Percentiles rank a stretch among this genome's conserved stretches.
These are phyloP conservation scores for Cyberlindnera subsufficiens DNA, from an alignment of 805 yeast species.

Conservation along the genomic window DNA sequence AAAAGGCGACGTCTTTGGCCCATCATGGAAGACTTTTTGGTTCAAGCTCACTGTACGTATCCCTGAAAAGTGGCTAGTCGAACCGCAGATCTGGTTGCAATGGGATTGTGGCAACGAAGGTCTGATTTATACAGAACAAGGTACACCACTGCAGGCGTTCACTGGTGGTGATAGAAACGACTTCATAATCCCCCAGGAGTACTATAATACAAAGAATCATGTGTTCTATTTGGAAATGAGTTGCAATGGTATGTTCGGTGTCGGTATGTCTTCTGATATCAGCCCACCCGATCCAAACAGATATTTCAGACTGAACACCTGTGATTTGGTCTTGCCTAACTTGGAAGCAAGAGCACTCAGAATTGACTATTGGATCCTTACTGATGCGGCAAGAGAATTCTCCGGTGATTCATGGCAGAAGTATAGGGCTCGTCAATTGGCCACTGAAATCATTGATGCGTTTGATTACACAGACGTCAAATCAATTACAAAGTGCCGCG, in stretches of 20 bases:
- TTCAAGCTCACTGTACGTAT: conserved; percentile 62
- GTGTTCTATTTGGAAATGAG: conserved; percentile 80
- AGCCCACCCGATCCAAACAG: conserved; percentile 69
- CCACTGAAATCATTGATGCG: conserved; percentile 74
- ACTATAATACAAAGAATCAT: conserved; percentile 50
- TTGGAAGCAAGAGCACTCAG: conserved; percentile 69
- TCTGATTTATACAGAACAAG: conserved; percentile 60
- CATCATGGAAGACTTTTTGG: conserved; percentile 98
- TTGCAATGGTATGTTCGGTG: conserved; percentile 93
- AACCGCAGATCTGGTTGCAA: conserved; percentile 52
- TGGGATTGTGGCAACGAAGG: conserved; percentile 92
- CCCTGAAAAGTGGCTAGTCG: conserved; percentile 45
- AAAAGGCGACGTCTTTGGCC: conserved; percentile 79
- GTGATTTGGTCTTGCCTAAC: conserved; percentile 80
- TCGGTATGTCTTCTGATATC: conserved; percentile 53
- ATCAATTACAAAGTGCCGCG: conserved; percentile 57
- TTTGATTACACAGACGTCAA: conserved; percentile 68
- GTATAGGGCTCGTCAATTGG: conserved; percentile 73
- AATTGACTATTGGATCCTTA: conserved; percentile 81
- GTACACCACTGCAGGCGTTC: conserved; percentile 74
- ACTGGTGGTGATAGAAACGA: conserved; percentile 80
- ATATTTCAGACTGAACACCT: conserved; percentile 58
- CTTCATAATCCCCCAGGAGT: conserved; percentile 55
- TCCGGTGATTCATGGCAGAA: conserved; percentile 74
- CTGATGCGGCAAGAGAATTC: conserved; percentile 89